These are phyloP conservation scores for Bryum argenteum DNA, from an alignment of 225 moss, liverwort and hornwort species.

Conservation along the genomic window DNA sequence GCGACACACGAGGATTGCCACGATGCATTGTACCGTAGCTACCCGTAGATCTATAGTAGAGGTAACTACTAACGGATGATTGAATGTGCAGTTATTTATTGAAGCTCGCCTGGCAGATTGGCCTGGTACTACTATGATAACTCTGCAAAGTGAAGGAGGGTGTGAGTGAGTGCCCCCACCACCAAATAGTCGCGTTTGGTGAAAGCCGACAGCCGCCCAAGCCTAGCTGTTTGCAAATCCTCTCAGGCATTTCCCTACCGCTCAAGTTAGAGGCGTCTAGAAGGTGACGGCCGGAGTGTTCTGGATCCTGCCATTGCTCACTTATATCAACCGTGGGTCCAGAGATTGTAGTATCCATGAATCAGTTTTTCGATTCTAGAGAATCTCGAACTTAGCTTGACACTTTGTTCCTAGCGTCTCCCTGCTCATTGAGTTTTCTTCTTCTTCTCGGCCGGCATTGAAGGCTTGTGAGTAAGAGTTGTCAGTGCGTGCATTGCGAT, in stretches of 20 bases:
- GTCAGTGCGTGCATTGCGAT: constrained; percentile 4
- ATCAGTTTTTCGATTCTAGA: constrained; percentile 3
- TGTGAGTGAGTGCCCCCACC: constrained; percentile 21
- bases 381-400: constrained; percentile 2
- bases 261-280: constrained; percentile 1
- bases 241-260: background rate
- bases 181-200: background rate
- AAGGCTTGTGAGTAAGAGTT: background rate
- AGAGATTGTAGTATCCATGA: background rate
- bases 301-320: constrained; percentile 25
- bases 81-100: background rate
- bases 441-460: constrained; percentile 1
- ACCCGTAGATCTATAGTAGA: constrained; percentile 8
- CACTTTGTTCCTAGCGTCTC: constrained; percentile 3
- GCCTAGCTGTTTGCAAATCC: constrained; percentile 5
- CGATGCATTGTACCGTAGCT: background rate
- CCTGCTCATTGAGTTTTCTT: background rate
- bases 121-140: too few relatives aligned
- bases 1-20: constrained; percentile 24
- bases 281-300: constrained; percentile 22
- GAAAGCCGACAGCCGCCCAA: constrained; percentile 20
- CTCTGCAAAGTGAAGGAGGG: background rate
- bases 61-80: constrained; percentile 3
- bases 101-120: background rate
- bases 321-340: constrained; percentile 8